phyloP scores from a whole-genome alignment of 805 yeast genomes.

The Isabelozyma pseudorhagii region DNA sequence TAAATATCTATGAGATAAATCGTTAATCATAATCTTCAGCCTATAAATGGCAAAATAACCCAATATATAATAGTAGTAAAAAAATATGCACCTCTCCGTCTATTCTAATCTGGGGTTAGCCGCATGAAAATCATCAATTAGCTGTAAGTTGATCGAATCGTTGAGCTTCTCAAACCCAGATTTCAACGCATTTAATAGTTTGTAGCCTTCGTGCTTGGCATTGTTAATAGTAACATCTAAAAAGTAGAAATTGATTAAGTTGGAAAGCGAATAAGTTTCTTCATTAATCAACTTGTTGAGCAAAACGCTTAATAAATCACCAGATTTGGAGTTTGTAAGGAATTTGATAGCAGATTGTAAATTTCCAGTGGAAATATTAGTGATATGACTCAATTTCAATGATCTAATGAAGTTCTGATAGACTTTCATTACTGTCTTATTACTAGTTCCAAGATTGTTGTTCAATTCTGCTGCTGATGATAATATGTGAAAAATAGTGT shows the following conservation, averaged over 20 bases:
- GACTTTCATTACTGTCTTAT: slow-evolving; percentile 5
- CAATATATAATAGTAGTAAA: background rate
- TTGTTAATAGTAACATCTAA: slow-evolving; percentile 19
- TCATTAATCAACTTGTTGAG: slow-evolving; percentile 21
- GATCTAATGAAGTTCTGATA: slow-evolving; percentile 22
- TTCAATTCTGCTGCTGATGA: slow-evolving; percentile 12
- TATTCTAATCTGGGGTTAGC: background rate
- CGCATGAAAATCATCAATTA: slow-evolving; percentile 7
- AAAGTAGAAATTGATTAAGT: slow-evolving; percentile 28
- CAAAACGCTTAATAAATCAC: slow-evolving; percentile 21
- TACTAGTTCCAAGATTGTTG: background rate
- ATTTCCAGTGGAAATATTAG: slow-evolving; percentile 16
- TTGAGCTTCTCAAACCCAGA: slow-evolving; percentile 17
- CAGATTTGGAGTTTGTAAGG: slow-evolving; percentile 19
- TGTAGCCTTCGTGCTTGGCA: slow-evolving; percentile 13
- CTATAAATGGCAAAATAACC: background rate
- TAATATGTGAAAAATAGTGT: slow-evolving; percentile 7
- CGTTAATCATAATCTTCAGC: background rate
- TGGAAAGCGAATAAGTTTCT: slow-evolving; percentile 7
- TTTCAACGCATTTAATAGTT: slow-evolving; percentile 19
- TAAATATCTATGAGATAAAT: background rate
- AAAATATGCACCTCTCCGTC: background rate
- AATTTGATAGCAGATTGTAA: slow-evolving; percentile 22
- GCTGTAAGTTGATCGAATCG: slow-evolving; percentile 19
- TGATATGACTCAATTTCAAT: slow-evolving; percentile 16